Evolutionary conservation across 176 grass and related monocot genomes (phyloP).

Genomic region (Tuctoria greenei): DNA sequence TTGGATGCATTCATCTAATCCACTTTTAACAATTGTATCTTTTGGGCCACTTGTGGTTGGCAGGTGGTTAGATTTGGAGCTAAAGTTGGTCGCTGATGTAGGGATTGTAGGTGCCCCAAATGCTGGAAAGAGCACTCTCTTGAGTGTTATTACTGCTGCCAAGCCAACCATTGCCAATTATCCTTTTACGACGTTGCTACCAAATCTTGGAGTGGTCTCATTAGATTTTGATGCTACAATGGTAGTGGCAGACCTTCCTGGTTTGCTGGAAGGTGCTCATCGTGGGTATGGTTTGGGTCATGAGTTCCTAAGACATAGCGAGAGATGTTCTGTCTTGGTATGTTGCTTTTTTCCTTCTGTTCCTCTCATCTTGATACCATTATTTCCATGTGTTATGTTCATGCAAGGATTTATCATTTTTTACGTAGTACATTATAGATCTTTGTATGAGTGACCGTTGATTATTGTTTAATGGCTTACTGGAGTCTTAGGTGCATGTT

Average conservation of each 20-base stretch:
- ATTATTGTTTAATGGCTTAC: constrained; percentile 14
- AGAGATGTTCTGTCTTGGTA: constrained; percentile 88
- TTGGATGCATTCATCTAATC: not conserved
- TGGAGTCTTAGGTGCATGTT: constrained; percentile 75
- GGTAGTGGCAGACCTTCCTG: constrained; percentile 94
- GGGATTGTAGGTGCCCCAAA: constrained; percentile 97
- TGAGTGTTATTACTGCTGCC: constrained; percentile 82
- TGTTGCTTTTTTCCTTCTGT: not conserved
- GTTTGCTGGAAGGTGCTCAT: constrained; percentile 92
- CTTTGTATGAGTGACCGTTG: not conserved
- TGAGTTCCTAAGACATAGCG: constrained; percentile 93
- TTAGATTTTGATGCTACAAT: constrained; percentile 94
- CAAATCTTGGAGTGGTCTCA: constrained; percentile 94
- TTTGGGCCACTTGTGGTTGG: constrained; percentile 19
- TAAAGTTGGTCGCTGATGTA: constrained; percentile 95
- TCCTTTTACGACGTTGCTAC: constrained; percentile 91
- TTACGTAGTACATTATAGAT: not conserved
- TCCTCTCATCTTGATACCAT: not conserved
- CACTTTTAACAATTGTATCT: constrained; percentile 10
- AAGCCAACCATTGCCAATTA: constrained; percentile 96
- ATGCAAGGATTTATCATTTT: not conserved
- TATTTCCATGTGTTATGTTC: constrained; percentile 1
- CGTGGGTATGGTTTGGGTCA: constrained; percentile 91
- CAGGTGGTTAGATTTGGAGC: constrained; percentile 98
- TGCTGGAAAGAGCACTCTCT: constrained; percentile 95